These are phyloP conservation scores for Halophytophthora batemanensis DNA, from an alignment of 352 stramenopile species.

Conservation along the genomic window DNA sequence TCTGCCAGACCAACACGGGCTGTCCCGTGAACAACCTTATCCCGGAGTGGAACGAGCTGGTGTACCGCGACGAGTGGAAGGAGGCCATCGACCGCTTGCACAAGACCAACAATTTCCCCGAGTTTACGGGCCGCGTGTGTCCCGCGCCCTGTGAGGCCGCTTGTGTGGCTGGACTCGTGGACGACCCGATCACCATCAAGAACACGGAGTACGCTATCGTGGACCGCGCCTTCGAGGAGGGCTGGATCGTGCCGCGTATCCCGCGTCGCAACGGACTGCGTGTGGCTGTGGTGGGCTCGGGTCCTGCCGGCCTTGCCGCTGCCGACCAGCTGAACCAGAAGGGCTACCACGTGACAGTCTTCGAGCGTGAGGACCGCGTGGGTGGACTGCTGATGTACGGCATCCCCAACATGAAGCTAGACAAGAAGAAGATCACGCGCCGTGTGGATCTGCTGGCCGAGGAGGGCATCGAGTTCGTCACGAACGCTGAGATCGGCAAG, in stretches of 20 bases:
- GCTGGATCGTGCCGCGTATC: constrained; percentile 93
- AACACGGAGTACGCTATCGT: constrained; percentile 99
- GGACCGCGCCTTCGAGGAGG: constrained; percentile 94
- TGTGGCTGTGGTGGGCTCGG: constrained; percentile 95
- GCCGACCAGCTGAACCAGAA: constrained; percentile 98
- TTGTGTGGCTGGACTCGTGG: constrained; percentile 95
- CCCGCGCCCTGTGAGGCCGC: constrained; percentile 95
- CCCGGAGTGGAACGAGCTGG: constrained; percentile 98
- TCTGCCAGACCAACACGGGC: constrained; percentile 97
- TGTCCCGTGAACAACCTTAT: constrained; percentile 98
- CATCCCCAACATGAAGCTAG: constrained; percentile 99
- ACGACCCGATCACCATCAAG: constrained; percentile 98
- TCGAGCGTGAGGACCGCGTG: constrained; percentile 95
- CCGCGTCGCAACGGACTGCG: constrained; percentile 93
- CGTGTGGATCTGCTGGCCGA: constrained; percentile 93
- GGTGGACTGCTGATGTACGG: constrained; percentile 97
- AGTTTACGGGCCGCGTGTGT: constrained; percentile 98
- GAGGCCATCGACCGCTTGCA: constrained; percentile 95
- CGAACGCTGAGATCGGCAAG: constrained; percentile 91
- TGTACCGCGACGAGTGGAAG: constrained; percentile 96
- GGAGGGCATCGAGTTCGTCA: constrained; percentile 98
- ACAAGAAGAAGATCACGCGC: constrained; percentile 96
- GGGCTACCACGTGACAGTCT: constrained; percentile 96
- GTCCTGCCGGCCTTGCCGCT: constrained; percentile 89
- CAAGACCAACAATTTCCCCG: constrained; percentile 99